Evolutionary conservation across 352 stramenopile genomes (phyloP).

Genomic region (Aphanomyces stellatus): DNA sequence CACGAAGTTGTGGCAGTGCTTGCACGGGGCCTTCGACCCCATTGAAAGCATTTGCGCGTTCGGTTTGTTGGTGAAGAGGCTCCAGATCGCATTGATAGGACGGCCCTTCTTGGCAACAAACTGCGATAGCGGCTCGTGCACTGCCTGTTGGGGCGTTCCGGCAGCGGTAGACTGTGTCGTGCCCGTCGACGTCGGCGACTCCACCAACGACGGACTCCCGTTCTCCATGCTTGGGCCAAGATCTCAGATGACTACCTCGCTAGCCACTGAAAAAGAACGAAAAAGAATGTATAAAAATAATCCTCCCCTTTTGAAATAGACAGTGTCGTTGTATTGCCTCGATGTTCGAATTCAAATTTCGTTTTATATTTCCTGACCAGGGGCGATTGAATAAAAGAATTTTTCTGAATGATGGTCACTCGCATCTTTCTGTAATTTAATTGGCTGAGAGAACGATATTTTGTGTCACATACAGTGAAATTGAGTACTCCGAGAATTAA

Average conservation of each 20-base stretch:
- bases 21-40: constrained; percentile 1
- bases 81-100: constrained; percentile 6
- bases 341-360: no score
- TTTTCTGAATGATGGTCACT: no score
- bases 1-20: constrained; percentile 14
- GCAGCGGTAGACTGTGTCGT: background rate
- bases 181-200: background rate
- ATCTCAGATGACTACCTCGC: no score
- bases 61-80: constrained; percentile 9
- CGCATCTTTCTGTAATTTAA: no score
- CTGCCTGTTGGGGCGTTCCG: background rate
- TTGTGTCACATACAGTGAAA: no score
- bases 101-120: constrained; percentile 5
- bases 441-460: no score
- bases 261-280: background rate
- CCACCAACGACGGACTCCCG: background rate
- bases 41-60: constrained; percentile 8
- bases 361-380: no score
- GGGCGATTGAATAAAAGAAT: no score
- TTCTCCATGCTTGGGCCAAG: no score
- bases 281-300: constrained; percentile 3
- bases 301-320: no score
- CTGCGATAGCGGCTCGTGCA: background rate
- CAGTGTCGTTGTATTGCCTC: no score
- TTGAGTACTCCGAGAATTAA: no score